Base-by-base conservation (phyloP, 495 filamentous ascomycete species). In the Elaphomyces granulatus region DNA sequence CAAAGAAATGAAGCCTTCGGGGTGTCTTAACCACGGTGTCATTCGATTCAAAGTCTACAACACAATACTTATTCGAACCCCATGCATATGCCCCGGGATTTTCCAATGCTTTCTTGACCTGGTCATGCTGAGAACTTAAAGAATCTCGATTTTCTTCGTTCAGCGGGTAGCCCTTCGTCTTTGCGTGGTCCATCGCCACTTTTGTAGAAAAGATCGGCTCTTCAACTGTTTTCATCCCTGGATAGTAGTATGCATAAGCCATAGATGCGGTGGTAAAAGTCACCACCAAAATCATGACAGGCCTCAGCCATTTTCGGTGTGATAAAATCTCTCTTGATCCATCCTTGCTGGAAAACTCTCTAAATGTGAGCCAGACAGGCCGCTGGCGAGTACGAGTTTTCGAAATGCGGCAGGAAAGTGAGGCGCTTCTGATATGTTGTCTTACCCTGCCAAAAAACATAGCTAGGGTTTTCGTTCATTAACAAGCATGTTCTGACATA, bases 21-120 rank as follows among this genome's bases (percentile, higher is more conserved):
- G 90, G 87, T 1, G 68, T 75, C 56, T 92, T 94, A 47, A 98
- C 70, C 33, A 75, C 57, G 16, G 58, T 59, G 34, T 94, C 85
- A 31, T 79, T 69, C 3, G 80, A 90, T 43, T 81, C 82, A 1
- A 88, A 87, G 19, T 85, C 88, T 19, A 78, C 83, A 2, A 95
- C 88, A 39, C 68, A 64, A 30, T 87, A 83, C n/a, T 62, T 68
- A 51, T 98, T 98, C 2, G 80, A 81, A 12, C 90, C 90, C 88
- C 90, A 98, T 19, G 78, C 75, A 61, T 93, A 94, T 1, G 95
- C 80, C 0, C 83, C 90, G 2, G 90, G 88, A 40, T 82, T 78
- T 58, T 87, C 85, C 74, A 82, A 79, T 52, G 83, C 92, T 50
- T 72, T 77, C 66, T 84, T 87, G 30, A 88, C 81, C 59, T 94